Evolutionary conservation across 2,329 filamentous ascomycete genomes (phyloP).

Genomic region (Colletotrichum sublineola): DNA sequence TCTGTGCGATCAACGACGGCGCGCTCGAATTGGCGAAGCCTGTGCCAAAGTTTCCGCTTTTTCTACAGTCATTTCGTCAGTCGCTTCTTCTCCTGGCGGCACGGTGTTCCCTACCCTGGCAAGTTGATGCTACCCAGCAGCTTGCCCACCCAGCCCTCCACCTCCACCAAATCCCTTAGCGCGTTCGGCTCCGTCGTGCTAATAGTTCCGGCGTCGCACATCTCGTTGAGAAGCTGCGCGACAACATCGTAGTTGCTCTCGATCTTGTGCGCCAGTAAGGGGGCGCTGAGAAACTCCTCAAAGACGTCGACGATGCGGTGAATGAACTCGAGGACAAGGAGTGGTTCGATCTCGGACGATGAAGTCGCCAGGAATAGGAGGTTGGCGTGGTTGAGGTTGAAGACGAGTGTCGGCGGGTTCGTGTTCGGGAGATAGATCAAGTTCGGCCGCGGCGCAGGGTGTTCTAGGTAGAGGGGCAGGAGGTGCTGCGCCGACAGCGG

Average conservation of each 20-base stretch:
- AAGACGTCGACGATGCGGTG: conserved; percentile 93
- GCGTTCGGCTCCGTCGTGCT: conserved; percentile 95
- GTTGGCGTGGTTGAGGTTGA: conserved; percentile 88
- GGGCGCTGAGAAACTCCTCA: conserved; percentile 93
- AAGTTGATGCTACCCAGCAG: conserved; percentile 88
- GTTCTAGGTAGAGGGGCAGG: conserved; percentile 87
- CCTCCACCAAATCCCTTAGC: conserved; percentile 89
- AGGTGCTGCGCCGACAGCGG: conserved; percentile 82
- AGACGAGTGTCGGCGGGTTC: conserved; percentile 88
- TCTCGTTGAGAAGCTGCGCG: conserved; percentile 91
- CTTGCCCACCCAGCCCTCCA: conserved; percentile 90
- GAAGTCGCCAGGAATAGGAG: conserved; percentile 87
- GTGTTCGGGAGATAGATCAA: conserved; percentile 87
- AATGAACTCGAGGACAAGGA: conserved; percentile 93
- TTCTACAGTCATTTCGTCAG: conserved; percentile 49
- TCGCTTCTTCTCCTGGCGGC: neutral
- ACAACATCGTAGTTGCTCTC: conserved; percentile 93
- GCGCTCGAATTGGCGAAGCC: conserved; percentile 55
- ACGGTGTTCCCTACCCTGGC: conserved; percentile 69
- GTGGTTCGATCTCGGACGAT: conserved; percentile 88
- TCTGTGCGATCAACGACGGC: conserved; percentile 59
- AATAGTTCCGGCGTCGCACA: conserved; percentile 94
- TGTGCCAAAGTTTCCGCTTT: conserved; percentile 53
- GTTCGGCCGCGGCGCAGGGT: conserved; percentile 84
- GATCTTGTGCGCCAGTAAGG: conserved; percentile 86